Conservation (phyloP, 352 stramenopile genomes). For the Aphanomyces astaci region DNA sequence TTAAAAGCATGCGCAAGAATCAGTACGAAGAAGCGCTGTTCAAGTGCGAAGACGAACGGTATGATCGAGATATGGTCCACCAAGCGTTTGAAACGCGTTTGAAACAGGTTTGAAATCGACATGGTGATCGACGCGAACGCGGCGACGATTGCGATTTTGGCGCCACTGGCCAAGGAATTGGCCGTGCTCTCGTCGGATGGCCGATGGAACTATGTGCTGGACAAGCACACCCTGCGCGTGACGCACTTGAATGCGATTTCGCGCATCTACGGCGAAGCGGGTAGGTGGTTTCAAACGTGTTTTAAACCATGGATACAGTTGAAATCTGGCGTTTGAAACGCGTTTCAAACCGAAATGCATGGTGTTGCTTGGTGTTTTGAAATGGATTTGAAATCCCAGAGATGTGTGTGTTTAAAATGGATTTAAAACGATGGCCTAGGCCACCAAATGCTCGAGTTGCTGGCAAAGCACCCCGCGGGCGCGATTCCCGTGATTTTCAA, state of each 20-base stretch:
- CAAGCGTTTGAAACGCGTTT: not conserved
- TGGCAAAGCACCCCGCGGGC: slow-evolving; percentile 93
- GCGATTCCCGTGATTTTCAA: slow-evolving; percentile 98
- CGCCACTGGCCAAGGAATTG: slow-evolving; percentile 94
- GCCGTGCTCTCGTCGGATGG: slow-evolving; percentile 69
- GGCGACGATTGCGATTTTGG: slow-evolving; percentile 91
- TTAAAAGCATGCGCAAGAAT: slow-evolving; percentile 98
- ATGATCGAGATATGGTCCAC: slow-evolving; percentile 72
- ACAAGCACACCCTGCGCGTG: slow-evolving; percentile 91
- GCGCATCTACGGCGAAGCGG: slow-evolving; percentile 96
- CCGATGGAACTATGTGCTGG: slow-evolving; percentile 84
- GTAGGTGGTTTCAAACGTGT: slow-evolving; percentile 21
- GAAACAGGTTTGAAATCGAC: slow-evolving; percentile 81
- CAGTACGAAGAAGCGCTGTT: slow-evolving; percentile 99
- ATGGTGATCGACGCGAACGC: slow-evolving; percentile 96
- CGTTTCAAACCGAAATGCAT: too few relatives aligned
- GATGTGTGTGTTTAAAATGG: too few relatives aligned
- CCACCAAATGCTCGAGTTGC: slow-evolving; percentile 86
- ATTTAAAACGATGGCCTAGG: slow-evolving; percentile 20
- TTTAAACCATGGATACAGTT: too few relatives aligned
- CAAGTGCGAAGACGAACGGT: slow-evolving; percentile 97
- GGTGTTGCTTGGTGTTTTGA: too few relatives aligned
- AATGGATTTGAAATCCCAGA: too few relatives aligned
- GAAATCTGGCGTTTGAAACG: too few relatives aligned
- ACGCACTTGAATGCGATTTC: slow-evolving; percentile 98